A percentile compares a stretch with the other conserved stretches of the same genome.
Evolutionary conservation across 2,329 filamentous ascomycete species (phyloP).

Genomic region (Hypoxylon sp.): DNA sequence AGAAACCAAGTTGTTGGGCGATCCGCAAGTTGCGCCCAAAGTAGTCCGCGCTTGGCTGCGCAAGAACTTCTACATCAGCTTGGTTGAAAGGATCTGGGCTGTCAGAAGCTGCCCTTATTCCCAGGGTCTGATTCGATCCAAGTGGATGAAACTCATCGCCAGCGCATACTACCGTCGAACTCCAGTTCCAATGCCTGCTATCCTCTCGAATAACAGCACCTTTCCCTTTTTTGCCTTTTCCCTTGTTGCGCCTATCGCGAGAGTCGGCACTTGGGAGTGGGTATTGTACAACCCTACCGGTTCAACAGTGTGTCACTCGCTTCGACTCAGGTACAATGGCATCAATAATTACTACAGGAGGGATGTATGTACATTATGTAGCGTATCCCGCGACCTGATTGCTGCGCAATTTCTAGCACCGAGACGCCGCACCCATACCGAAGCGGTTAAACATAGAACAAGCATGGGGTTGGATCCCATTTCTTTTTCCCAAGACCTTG

Average conservation of each 20-base stretch:
- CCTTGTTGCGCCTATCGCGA: constrained; percentile 40
- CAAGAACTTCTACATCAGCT: constrained; percentile 41
- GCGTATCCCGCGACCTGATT: constrained; percentile 31
- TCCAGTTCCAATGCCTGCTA: constrained; percentile 41
- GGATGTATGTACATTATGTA: constrained; percentile 16
- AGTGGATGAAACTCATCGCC: constrained; percentile 53
- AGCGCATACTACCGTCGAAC: constrained; percentile 52
- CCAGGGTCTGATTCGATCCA: constrained; percentile 54
- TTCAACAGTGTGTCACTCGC: constrained; percentile 44
- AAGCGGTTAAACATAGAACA: constrained; percentile 53
- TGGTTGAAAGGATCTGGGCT: constrained; percentile 51
- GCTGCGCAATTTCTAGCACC: constrained; percentile 43
- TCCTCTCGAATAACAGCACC: constrained; percentile 35
- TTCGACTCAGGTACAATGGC: constrained; percentile 39
- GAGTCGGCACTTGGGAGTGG: constrained; percentile 37
- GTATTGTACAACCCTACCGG: constrained; percentile 39
- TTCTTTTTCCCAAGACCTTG: constrained; percentile 30
- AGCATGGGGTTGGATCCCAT: constrained; percentile 48
- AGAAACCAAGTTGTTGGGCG: constrained; percentile 47
- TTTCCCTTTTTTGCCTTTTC: constrained; percentile 35
- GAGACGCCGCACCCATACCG: constrained; percentile 48
- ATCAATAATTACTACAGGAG: constrained; percentile 24
- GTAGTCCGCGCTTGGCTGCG: constrained; percentile 50
- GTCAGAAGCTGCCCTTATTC: constrained; percentile 46
- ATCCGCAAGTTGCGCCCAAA: constrained; percentile 52